Base-by-base conservation (phyloP, 2,329 filamentous ascomycete species). In the Zymoseptoria crescenta region DNA sequence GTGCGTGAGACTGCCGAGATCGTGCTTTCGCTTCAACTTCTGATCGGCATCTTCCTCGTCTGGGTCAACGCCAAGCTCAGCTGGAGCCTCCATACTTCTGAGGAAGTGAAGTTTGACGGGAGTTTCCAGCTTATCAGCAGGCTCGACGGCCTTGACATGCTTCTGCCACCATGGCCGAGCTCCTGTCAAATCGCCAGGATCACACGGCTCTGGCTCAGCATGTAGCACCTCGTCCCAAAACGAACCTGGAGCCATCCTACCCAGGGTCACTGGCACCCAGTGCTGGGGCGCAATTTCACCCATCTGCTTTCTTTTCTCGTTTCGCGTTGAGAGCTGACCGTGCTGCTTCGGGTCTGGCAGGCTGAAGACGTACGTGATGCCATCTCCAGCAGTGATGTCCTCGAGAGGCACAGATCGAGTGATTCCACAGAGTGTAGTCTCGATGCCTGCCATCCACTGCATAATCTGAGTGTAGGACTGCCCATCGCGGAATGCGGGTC, bases 111-210 rank as follows among this genome's bases (percentile, higher is more conserved):
- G 16, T 16, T 45, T 45, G 9, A 24, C 24, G 24, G 24, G 24
- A 24, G 24, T 24, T 24, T 24, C 24, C 24, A 24, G 24, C 9
- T 56, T 48, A 29, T 56, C 57, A 6, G 52, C 59, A 13, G 20
- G 9, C 10, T 58, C 27, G 27, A 49, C 3, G 4, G 13, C 30
- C 56, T 62, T 58, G 8, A 61, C 57, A 28, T 67, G 60, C 10
- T 19, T 55, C 48, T 68, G 61, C 73, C 73, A 75, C 67, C 68
- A 75, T 3, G 73, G 73, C 54, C 56, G 59, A 9, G 57, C 62
- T 10, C 59, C 59, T 2, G 61, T 49, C 9, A 72, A 65, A 51
- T 70, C 65, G n/a, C 64, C 64, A 0, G 63, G 59, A 30, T 73
- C 65, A 16, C 63, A 55, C 3, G 71, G 68, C 8, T 20, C 20